Evolutionary conservation across 305 asterid species (phyloP).

Genomic region (Ruellia speciosa): DNA sequence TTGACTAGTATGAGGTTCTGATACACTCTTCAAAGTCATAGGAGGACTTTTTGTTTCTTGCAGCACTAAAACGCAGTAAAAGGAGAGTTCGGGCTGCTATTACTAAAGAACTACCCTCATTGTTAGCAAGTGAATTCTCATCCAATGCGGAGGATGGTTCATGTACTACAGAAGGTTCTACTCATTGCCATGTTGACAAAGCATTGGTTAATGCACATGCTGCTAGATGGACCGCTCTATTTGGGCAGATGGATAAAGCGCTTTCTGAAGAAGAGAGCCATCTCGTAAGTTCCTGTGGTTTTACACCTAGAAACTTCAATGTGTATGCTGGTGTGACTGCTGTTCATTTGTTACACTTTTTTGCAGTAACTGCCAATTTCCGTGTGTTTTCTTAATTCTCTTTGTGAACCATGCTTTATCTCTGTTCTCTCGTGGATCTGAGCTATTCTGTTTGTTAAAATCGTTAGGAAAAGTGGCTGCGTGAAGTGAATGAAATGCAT

Average conservation of each 20-base stretch:
- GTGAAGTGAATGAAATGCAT: slow-evolving; percentile 82
- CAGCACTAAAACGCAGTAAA: slow-evolving; percentile 79
- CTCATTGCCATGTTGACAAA: too few relatives aligned
- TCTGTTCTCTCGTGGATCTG: background rate
- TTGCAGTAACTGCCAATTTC: background rate
- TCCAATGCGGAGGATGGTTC: slow-evolving; percentile 34
- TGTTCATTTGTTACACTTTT: too few relatives aligned
- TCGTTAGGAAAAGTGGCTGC: slow-evolving; percentile 73
- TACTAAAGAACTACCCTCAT: slow-evolving; percentile 55
- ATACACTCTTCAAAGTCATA: slow-evolving; percentile 8
- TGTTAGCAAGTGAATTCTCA: slow-evolving; percentile 57
- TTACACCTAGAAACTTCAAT: background rate
- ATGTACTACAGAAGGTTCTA: slow-evolving; percentile 16
- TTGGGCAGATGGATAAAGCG: slow-evolving; percentile 65
- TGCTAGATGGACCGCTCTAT: slow-evolving; percentile 58
- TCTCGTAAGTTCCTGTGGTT: slow-evolving; percentile 39
- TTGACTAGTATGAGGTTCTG: background rate
- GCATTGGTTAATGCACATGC: slow-evolving; percentile 34
- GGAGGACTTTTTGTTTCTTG: slow-evolving; percentile 24
- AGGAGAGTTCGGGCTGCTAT: slow-evolving; percentile 77
- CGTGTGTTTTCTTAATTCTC: too few relatives aligned
- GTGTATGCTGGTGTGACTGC: too few relatives aligned
- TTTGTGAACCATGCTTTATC: too few relatives aligned
- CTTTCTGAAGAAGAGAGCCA: slow-evolving; percentile 76
- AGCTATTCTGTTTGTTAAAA: background rate